Base-by-base conservation (phyloP, 2,329 filamentous ascomycete genomes). In the Fusarium sp. region DNA sequence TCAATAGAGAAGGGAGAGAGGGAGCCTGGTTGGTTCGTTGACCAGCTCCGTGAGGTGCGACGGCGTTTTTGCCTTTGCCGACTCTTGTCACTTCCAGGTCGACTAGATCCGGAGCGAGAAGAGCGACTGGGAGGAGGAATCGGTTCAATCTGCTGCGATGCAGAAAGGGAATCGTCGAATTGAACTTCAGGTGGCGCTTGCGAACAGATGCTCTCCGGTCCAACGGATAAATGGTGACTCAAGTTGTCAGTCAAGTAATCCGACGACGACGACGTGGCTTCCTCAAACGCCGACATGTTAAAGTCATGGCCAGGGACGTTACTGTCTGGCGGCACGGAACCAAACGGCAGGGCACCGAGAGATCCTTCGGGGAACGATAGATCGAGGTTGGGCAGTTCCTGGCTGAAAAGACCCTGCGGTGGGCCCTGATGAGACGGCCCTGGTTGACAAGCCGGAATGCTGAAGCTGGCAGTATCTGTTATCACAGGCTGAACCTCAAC, bases 1-100 rank as follows among this genome's bases (percentile, higher is more conserved):
- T 74, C 72, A 6, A 69, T 46, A 1, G 70, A 71, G 25, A 70
- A 74, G 0, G 72, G 68, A 7, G 72, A 74, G 9, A 74, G 42
- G 0, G 65, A 64, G 29, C 49, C 51, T 20, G n/a, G 50, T 13
- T 65, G 69, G 42, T 46, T 62, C 1, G 58, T 49, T 9, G 51
- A 62, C 65, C 61, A 62, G 18, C 58, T 58, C n/a, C 61, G 55
- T 6, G 70, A 69, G 1, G 61, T 61, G 11, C 72, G 67, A 5
- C 69, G 65, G 8, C 70, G 60, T 14, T 73, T 74, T 23, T 49
- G 25, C 6, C 66, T 60, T 5, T 57, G 44, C 18, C 59, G 25
- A 1, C 56, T 36, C 9, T 44, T 42, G 13, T 60, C 58, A 3
- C 51, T 50, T 8, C 38, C 20, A 2, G 34, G 16, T 42, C 56